These are phyloP conservation scores for Pseudogymnoascus sp. DNA, from an alignment of 2,329 filamentous ascomycete species.

Conservation along the genomic window DNA sequence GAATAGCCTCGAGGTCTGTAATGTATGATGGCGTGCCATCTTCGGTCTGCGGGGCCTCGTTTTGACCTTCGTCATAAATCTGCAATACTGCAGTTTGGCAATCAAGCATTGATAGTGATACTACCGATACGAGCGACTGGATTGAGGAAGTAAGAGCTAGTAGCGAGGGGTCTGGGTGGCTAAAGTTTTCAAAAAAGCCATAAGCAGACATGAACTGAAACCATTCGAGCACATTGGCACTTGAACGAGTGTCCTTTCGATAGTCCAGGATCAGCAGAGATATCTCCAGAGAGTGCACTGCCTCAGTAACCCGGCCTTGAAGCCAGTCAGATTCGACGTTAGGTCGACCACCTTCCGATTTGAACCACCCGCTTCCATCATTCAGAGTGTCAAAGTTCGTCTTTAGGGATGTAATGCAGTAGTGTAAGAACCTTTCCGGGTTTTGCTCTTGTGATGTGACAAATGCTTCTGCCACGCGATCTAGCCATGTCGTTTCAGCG, in stretches of 20 bases:
- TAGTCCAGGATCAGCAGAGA: constrained; percentile 62
- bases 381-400: constrained; percentile 39
- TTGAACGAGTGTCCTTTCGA: constrained; percentile 47
- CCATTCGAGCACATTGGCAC: constrained; percentile 58
- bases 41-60: constrained; percentile 22
- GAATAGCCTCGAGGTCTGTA: constrained; percentile 59
- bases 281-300: constrained; percentile 64
- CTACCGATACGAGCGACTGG: constrained; percentile 59
- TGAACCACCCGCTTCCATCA: constrained; percentile 37
- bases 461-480: constrained; percentile 14
- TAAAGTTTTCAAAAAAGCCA: constrained; percentile 60
- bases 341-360: constrained; percentile 39
- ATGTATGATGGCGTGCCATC: constrained; percentile 51
- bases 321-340: constrained; percentile 52
- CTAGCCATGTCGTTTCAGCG: constrained; percentile 8
- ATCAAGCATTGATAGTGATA: constrained; percentile 61
- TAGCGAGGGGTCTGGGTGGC: constrained; percentile 24
- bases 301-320: constrained; percentile 57
- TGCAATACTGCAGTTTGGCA: constrained; percentile 49
- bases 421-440: constrained; percentile 16
- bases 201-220: constrained; percentile 63
- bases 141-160: constrained; percentile 48
- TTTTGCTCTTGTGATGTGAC: constrained; percentile 9
- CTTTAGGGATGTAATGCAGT: constrained; percentile 42
- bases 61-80: constrained; percentile 37